Base-by-base conservation (phyloP, 345 rosid genomes). In the Gossypium herbaceum region DNA sequence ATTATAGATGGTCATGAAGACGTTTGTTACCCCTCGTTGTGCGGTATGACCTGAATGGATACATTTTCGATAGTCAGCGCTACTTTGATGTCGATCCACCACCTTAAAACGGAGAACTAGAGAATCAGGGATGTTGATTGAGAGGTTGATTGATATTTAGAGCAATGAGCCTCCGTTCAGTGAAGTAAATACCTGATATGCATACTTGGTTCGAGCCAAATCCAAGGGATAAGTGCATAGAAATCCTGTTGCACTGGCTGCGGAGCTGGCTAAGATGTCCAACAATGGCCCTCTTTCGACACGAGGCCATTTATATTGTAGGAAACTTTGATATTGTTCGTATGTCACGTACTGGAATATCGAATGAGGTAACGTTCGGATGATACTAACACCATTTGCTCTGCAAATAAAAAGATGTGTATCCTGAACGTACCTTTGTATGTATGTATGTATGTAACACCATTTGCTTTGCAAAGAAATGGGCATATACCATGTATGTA, bases 191-290 rank as follows among this genome's bases (percentile, higher is more conserved):
- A 91, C 98, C 92, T 95, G 98, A 82, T 95, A 95, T 78, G 99
- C 99, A 66, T 93, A 92, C 81, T 93, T 95, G 16, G 99, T 89
- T 59, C 98, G 96, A 82, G 99, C 98, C 79, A 95, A 83, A 84
- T 95, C 98, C 57, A 93, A 83, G 25, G 99, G 99, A 54, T 95
- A 93, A 3, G 98, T 93, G 87, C 97, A 93, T 72, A 95, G 79
- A 43, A 93, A 97, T 43, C 96, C 98, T 62, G 98, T 95, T 79
- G 93, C 98, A 15, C 94, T 97, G 73, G 99, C 91, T 64, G 85
- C 86, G 54, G 99, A 89, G 75, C 97, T 97, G 69, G 99, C 97
- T 80, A 95, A 79, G 50, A 95, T 90, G 86, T 95, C 97, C 76
- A 90, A 70, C 67, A 89, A 77, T 25, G 98, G 94, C 54, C 99